phyloP scores from a whole-genome alignment of 208 protist species.

The Acanthamoeba castellanii region DNA sequence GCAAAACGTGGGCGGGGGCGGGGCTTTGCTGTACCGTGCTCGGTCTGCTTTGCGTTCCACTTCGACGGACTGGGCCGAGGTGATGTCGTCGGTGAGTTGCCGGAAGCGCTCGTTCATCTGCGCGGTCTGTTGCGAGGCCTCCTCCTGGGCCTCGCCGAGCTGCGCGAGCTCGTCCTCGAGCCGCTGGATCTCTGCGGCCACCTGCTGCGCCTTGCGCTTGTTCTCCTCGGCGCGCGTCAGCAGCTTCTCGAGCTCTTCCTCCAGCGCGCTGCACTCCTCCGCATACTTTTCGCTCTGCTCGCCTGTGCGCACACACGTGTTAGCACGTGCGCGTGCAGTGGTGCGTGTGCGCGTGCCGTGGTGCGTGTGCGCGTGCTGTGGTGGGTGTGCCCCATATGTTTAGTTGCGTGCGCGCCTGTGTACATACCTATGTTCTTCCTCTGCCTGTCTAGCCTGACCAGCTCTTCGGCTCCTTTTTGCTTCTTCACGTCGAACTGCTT shows the following conservation, averaged over 20 bases:
- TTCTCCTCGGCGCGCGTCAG: constrained; percentile 71
- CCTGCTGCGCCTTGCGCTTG: constrained; percentile 23
- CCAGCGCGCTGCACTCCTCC: neutral
- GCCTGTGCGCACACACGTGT: neutral
- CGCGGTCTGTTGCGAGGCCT: neutral
- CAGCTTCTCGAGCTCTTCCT: constrained; percentile 75
- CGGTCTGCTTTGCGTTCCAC: constrained; percentile 38
- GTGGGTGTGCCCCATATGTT: neutral
- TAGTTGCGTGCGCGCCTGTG: neutral
- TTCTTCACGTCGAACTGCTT: neutral
- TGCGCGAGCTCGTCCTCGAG: constrained; percentile 21
- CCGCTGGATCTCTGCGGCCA: constrained; percentile 28
- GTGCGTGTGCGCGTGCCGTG: neutral
- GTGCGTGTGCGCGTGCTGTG: neutral
- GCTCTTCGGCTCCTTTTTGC: constrained; percentile 18
- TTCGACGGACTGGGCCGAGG: constrained; percentile 4
- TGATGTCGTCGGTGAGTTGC: constrained; percentile 53
- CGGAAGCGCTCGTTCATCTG: constrained; percentile 52
- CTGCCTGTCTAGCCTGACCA: neutral
- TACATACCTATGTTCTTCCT: neutral
- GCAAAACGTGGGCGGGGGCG: too few relatives aligned
- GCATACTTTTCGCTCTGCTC: constrained; percentile 2
- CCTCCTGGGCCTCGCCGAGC: constrained; percentile 58
- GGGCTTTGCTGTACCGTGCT: neutral
- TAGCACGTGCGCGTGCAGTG: neutral